Base-by-base conservation (phyloP, 441 rosid genomes). In the Biscutella laevigata region DNA sequence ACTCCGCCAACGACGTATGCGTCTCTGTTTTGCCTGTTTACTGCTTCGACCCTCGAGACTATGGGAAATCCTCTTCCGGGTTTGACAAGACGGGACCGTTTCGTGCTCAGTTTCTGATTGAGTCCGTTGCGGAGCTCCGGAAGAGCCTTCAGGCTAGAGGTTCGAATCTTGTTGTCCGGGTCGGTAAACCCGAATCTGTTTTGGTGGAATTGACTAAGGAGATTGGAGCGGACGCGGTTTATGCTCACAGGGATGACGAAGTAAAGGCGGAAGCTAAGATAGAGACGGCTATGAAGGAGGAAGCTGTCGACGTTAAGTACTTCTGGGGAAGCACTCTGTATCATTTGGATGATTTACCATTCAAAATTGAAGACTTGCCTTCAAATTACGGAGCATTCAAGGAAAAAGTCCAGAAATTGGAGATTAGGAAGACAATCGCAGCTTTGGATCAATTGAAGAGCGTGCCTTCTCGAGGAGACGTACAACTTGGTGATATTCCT, bases 311-410 rank as follows among this genome's bases (percentile, higher is more conserved):
- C 41, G 75, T 92, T 4, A 88, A 86, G 63, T 82, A 79, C 75
- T 84, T 77, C 32, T 92, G 99, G 99, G 99, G 99, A 22, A 81
- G 95, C 60, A 88, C 99, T 30, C 46, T 92, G 71, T 81, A 84
- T 48, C 99, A 92, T 59, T 58, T 79, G 39, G 97, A 92, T 62
- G 99, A 92, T 74, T 79, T 92, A 66, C 97, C 97, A 0, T 92
- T 88, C 59, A 78, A 77, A 62, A 65, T 81, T 71, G 84, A 86
- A 53, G 95, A 84, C 1, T 78, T 88, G 87, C 99, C 97, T 0
- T 72, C 85, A 0, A 86, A 74, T 57, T 75, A 84, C 39, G 83
- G 89, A 6, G 90, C 81, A 2, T 88, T 92, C 42, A 81, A 69
- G 70, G 94, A 81, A 38, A 88, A 77, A 55, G 86, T 78, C 17